Evolutionary conservation across 2,329 filamentous ascomycete species (phyloP), one percentile per base, ranked within the genome.

Genomic region (Truncatella angustata): DNA sequence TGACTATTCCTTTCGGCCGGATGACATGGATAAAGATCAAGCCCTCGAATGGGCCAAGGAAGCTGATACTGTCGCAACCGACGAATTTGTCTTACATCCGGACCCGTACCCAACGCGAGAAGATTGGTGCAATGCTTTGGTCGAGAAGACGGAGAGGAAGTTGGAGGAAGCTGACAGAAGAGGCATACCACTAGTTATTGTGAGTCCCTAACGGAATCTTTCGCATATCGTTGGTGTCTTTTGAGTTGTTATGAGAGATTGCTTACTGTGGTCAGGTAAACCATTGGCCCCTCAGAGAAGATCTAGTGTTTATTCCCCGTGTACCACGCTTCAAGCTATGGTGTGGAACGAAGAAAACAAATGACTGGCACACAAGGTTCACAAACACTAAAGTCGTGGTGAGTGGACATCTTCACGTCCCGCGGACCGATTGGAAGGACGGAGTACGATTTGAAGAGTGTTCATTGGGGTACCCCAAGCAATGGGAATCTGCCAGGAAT

Each of bases 1-100:
- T 68, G 80, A 84, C 65, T 84, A 84, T 65, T 78, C 72, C 55
- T 84, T 82, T 63, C 70, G 79, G 0, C 80, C 80, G 0, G 68
- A 63, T 2, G 58, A 78, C 42, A 72, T 83, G 7, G 65, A 68
- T 23, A 65, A 76, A 34, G 78, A 78, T 52, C 64, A 70, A 18
- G 79, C 78, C 1, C 55, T 71, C 26, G 54, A 56, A 23, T 72
- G 69, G 69, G 69, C 69, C n/a, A 61, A 64, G 54, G 66, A 68
- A 57, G 54, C 55, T 30, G 65, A 69, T 53, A 69, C 62, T 12
- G 62, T 66, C 2, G 69, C 69, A 4, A 70, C 68, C 3, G 69
- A 72, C 57, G 69, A 72, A 62, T 66, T 64, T 49, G 57, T 71
- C 50, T 57, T 72, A 51, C 68, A 70, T 49, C 59, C 69, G 30